Evolutionary conservation across 306 rosid genomes (phyloP), one percentile per base, ranked within the genome.

Genomic region (Prunus armeniaca): DNA sequence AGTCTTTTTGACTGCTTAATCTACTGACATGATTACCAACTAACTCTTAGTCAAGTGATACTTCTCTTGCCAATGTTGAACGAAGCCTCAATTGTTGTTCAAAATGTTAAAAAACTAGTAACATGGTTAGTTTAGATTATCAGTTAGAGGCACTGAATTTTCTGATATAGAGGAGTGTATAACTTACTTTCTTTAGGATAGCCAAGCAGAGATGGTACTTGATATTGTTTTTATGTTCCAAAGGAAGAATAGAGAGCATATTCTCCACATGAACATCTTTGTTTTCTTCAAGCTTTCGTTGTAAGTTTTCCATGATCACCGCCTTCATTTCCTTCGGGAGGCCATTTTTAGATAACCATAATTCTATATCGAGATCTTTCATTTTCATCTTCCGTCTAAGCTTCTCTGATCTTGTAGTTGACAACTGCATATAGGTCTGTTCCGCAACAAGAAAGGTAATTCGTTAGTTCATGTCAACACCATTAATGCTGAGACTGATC

Each of bases 151-250:
- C 27, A 49, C 62, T 20, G n/a, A 56, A 10, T 9, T 20, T 56
- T 20, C 25, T 20, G 12, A 20, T 56, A 56, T 6, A 20, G 27
- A 56, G 62, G 62, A 56, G n/a, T 20, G 1, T n/a, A 20, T 22
- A 8, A 20, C 62, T 56, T 56, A 56, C 62, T 9, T 56, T 56
- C 27, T 9, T 56, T 20, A 56, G 62, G 25, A n/a, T 56, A 9
- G 62, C 62, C 62, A 56, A 56, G 62, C 62, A 56, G 14, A 56
- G 62, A 56, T 9, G 62, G 62, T 56, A 56, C 62, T 56, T 56
- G 28, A 56, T 20, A 22, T 56, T 56, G 62, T 56, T 56, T 22
- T 56, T 56, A 3, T 56, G 62, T 20, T 56, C 62, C 27, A 56
- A 19, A 19, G 62, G 62, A 56, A 56, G 62, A 56, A 56, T 56